Evolutionary conservation across 805 yeast species (phyloP).

Genomic region (Teunomyces barrocoloradensis): DNA sequence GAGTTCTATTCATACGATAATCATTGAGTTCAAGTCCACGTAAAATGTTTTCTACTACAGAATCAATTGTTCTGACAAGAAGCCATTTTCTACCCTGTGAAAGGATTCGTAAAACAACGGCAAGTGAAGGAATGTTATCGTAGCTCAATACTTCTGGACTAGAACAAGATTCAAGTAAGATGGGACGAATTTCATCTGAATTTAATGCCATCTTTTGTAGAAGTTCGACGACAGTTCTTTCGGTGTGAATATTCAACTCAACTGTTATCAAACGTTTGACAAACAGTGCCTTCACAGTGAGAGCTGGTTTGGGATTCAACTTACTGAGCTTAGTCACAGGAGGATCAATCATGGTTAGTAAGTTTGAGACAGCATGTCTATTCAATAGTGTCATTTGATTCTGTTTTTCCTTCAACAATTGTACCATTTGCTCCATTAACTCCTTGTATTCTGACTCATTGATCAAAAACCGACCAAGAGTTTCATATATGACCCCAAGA

Average conservation of each 20-base stretch:
- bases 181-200: constrained; percentile 30
- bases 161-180: constrained; percentile 44
- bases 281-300: constrained; percentile 17
- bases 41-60: constrained; percentile 58
- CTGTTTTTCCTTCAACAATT: constrained; percentile 48
- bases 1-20: constrained; percentile 53
- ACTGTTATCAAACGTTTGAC: constrained; percentile 48
- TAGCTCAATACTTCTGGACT: constrained; percentile 62
- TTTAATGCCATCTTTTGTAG: constrained; percentile 48
- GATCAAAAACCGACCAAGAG: constrained; percentile 65
- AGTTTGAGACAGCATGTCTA: constrained; percentile 56
- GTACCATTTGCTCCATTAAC: constrained; percentile 63
- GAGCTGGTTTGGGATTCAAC: constrained; percentile 25
- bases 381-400: constrained; percentile 49
- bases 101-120: constrained; percentile 43
- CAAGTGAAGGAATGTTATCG: constrained; percentile 43
- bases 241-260: constrained; percentile 43
- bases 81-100: constrained; percentile 42
- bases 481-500: constrained; percentile 67
- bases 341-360: constrained; percentile 55
- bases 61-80: constrained; percentile 53
- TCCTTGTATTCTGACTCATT: constrained; percentile 53
- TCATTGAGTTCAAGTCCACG: constrained; percentile 66
- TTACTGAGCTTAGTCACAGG: constrained; percentile 39
- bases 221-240: constrained; percentile 16